These are phyloP conservation scores for Colletotrichum spinosum DNA, from an alignment of 2,329 filamentous ascomycete species.

Conservation along the genomic window DNA sequence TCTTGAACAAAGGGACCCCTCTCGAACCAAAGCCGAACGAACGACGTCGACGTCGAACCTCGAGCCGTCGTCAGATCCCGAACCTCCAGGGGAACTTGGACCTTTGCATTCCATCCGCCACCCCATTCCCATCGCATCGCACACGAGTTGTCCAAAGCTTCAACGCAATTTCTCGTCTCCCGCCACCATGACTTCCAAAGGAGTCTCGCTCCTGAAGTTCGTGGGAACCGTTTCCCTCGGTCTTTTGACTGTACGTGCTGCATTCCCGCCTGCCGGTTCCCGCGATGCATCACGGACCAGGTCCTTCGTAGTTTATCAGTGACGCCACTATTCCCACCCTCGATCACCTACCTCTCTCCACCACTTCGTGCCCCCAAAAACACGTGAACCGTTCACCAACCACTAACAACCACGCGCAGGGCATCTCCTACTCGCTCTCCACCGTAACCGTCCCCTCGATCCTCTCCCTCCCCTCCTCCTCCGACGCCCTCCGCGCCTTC, in stretches of 20 bases:
- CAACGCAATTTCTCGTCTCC: constrained; percentile 2
- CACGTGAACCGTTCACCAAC: not conserved
- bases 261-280: constrained; percentile 37
- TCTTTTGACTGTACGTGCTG: constrained; percentile 79
- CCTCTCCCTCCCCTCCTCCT: constrained; percentile 81
- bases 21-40: constrained; percentile 24
- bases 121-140: not conserved
- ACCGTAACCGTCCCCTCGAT: constrained; percentile 83
- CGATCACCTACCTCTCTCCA: constrained; percentile 30
- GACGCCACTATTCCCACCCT: constrained; percentile 32
- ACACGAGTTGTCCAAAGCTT: not conserved
- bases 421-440: constrained; percentile 87
- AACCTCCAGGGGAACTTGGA: constrained; percentile 16
- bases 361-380: constrained; percentile 5
- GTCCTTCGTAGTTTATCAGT: constrained; percentile 19
- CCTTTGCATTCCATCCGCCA: constrained; percentile 15
- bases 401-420: constrained; percentile 62
- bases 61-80: constrained; percentile 17
- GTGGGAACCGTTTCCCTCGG: constrained; percentile 91
- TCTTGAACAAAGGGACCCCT: constrained; percentile 24
- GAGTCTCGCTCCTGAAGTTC: constrained; percentile 87
- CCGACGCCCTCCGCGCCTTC: constrained; percentile 77
- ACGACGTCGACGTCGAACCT: not conserved
- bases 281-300: not conserved
- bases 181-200: constrained; percentile 71